Conservation (phyloP, 1,284 basidiomycete genomes). For the Papiliotrema terrestris region DNA sequence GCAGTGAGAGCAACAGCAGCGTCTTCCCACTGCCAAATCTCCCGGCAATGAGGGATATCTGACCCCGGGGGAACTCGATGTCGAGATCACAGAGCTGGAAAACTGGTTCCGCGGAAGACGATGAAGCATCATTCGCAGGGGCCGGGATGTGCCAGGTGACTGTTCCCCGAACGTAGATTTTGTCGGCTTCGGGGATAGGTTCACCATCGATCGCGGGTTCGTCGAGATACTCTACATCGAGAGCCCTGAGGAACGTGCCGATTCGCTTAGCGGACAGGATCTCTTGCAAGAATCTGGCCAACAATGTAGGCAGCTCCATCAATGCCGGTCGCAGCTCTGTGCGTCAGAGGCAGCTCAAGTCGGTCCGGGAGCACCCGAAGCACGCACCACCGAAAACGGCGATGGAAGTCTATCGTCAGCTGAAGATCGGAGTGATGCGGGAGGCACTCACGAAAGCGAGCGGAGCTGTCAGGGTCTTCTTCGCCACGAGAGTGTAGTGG, state of each 20-base stretch:
- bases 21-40: constrained; percentile 66
- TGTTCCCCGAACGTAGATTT: constrained; percentile 24
- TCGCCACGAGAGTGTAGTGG: constrained; percentile 61
- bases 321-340: constrained; percentile 25
- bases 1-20: constrained; percentile 66
- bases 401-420: constrained; percentile 51
- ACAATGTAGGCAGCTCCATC: constrained; percentile 16
- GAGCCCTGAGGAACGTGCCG: constrained; percentile 17
- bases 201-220: constrained; percentile 33
- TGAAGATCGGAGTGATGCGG: no score
- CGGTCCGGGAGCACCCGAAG: neutral
- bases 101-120: constrained; percentile 42
- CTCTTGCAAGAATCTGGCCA: constrained; percentile 21
- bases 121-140: neutral
- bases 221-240: constrained; percentile 38
- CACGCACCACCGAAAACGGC: constrained; percentile 62
- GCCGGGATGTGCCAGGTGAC: constrained; percentile 25
- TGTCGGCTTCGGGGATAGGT: constrained; percentile 15
- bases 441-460: constrained; percentile 63
- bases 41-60: constrained; percentile 74
- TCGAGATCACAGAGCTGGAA: constrained; percentile 73
- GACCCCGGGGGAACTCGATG: constrained; percentile 68
- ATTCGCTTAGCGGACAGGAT: constrained; percentile 28
- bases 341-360: neutral
- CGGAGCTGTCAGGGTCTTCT: constrained; percentile 68